Evolutionary conservation across 768 basidiomycete genomes (phyloP), one percentile per base, ranked within the genome.

Genomic region (Boletus insuetus): DNA sequence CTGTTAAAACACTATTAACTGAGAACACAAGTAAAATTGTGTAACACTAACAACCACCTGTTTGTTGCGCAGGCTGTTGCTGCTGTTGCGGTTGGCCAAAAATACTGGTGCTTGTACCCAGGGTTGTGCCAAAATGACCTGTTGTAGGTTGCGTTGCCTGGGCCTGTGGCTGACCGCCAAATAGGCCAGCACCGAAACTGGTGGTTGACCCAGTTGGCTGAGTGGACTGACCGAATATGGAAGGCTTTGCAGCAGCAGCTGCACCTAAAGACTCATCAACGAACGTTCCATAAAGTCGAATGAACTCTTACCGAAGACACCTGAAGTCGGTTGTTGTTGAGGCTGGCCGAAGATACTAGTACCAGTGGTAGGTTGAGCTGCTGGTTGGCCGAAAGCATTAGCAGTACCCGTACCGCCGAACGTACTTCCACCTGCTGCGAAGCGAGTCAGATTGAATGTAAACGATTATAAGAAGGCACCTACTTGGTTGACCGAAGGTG

Each of bases 211-310:
- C 62, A 4, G 69, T 56, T 34, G 79, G 74, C 55, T 83, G 79
- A 42, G 65, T 60, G 12, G 79, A 60, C 43, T 75, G 77, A 48
- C 82, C 81, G 52, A 85, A 84, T 24, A 82, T 64, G 16, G 73
- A 71, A 6, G 82, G 74, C 54, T 83, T 82, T 19, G 72, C 55
- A 20, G 74, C 63, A 53, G 69, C 68, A 39, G 66, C 64, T 9
- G 58, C 54, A 54, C 74, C 76, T 75, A 37, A 22, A 31, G 34
- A 22, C 16, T 12, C 31, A n/a, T 60, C 20, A 47, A 22, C 38
- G 38, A 41, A 38, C 22, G 13, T 1, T 41, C 49, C 5, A 37
- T 42, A 20, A 17, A 19, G 29, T 22, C 43, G 24, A 50, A 65
- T 59, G 32, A 58, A 74, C 72, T 78, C 38, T 59, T 58, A 63